These are phyloP conservation scores for Ceratobasidium sp. DNA, from an alignment of 1,284 basidiomycete genomes.

Conservation along the genomic window DNA sequence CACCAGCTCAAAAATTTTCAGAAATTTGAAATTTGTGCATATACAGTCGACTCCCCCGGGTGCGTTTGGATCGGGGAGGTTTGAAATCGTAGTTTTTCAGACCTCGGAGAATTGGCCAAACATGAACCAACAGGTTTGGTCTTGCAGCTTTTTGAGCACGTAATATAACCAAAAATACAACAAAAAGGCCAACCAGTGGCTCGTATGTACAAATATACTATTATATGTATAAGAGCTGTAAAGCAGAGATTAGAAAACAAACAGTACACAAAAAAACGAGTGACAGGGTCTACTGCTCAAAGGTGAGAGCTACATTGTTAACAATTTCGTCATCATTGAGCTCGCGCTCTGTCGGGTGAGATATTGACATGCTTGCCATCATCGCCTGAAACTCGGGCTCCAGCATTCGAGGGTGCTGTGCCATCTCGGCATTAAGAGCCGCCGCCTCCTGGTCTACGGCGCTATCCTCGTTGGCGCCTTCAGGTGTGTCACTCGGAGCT, in stretches of 20 bases:
- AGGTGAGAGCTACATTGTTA: not conserved
- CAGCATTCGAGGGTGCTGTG: not conserved
- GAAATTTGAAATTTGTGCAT: slow-evolving; percentile 19
- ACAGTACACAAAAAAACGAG: too few relatives aligned
- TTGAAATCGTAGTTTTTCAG: not conserved
- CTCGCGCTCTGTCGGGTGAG: not conserved
- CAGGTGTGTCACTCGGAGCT: too few relatives aligned
- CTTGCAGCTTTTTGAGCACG: not conserved
- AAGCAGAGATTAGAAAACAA: too few relatives aligned
- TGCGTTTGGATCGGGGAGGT: not conserved
- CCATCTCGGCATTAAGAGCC: not conserved
- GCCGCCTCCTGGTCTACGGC: not conserved
- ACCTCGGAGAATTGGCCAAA: not conserved
- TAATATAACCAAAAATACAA: not conserved
- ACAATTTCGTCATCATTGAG: not conserved
- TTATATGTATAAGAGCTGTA: too few relatives aligned
- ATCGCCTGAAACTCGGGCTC: not conserved
- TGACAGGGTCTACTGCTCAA: not conserved
- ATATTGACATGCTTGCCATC: not conserved
- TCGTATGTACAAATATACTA: not conserved
- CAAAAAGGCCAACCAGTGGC: not conserved
- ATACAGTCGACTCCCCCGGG: not conserved
- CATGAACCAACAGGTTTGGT: not conserved
- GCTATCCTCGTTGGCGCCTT: too few relatives aligned
- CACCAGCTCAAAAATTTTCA: slow-evolving; percentile 11